Conservation (phyloP, 163 green algal genomes). For the Chlamydomonas reinhardtii region DNA sequence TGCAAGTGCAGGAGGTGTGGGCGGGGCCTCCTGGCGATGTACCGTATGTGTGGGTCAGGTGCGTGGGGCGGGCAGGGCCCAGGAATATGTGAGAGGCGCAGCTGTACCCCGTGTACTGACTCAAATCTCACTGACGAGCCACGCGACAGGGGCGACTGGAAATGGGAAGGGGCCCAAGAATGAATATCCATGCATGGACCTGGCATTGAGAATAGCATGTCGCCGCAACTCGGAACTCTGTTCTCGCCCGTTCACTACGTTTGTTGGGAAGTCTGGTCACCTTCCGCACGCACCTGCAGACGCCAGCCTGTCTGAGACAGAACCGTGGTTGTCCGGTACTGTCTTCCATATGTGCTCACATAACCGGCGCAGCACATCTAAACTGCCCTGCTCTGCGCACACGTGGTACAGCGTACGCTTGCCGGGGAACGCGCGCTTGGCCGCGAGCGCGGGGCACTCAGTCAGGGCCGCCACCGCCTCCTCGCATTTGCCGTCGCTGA, state of each 20-base stretch:
- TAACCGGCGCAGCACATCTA: neutral
- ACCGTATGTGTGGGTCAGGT: neutral
- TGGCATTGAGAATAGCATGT: too few relatives aligned
- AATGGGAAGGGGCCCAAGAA: too few relatives aligned
- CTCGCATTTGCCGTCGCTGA: neutral
- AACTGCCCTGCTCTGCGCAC: conserved; percentile 1
- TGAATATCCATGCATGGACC: too few relatives aligned
- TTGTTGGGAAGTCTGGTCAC: too few relatives aligned
- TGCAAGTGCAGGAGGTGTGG: too few relatives aligned
- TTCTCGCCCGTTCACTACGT: neutral
- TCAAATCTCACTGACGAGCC: too few relatives aligned
- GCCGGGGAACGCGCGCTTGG: neutral
- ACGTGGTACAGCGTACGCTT: conserved; percentile 8
- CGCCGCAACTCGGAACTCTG: neutral
- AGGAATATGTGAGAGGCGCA: too few relatives aligned
- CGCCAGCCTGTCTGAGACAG: neutral
- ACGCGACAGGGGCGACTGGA: too few relatives aligned
- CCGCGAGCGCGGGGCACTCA: neutral
- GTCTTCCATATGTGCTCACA: conserved; percentile 27
- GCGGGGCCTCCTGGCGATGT: neutral
- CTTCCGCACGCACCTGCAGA: too few relatives aligned
- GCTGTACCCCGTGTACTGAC: too few relatives aligned
- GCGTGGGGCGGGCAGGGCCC: too few relatives aligned
- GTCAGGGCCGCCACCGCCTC: conserved; percentile 4
- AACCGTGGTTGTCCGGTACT: neutral